Base-by-base conservation (phyloP, 2,329 filamentous ascomycete species). In the Acephala macrosclerotiorum region DNA sequence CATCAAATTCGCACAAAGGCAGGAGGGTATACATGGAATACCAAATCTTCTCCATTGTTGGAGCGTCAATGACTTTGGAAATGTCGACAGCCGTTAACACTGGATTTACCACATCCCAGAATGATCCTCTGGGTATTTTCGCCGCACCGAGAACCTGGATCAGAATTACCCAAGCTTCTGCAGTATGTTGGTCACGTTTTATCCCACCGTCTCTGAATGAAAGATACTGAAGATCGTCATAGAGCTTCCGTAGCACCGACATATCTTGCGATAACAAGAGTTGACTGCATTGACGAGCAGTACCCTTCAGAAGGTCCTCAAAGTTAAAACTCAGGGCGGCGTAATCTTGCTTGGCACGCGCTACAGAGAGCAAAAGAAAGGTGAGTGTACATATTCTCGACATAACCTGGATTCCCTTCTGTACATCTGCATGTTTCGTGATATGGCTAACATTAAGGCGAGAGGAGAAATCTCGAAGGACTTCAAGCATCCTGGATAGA, bases 1-100 rank as follows among this genome's bases (percentile, higher is more conserved):
- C 79, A 70, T 89, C 84, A 70, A 91, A 87, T 66, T 89, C 87
- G 26, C 80, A 80, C 0, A 91, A 77, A 0, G 89, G 89, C 8
- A 91, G 79, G 2, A 91, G 78, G 0, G 83, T 82, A 68, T 91
- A 91, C 74, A 89, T 77, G 22, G 78, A 79, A 63, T 82, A 80
- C 89, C 89, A 91, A 3, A 84, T 72, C 11, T 75, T 75, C 74
- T 91, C 89, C 58, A 89, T 82, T 1, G 75, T 72, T 18, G 79
- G 77, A 8, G 80, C 82, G 70, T 89, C 80, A 1, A 71, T 72
- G 20, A 72, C 64, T 25, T 79, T 77, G 2, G 76, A 75, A 1
- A 78, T 70, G 25, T 77, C 75, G 1, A 79, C 69, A 18, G 73
- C 72, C 2, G 81, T 72, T 65, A 88, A 76, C 12, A 79, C 75